Conservation (phyloP, 805 yeast species). For the Myxozyma geophila region DNA sequence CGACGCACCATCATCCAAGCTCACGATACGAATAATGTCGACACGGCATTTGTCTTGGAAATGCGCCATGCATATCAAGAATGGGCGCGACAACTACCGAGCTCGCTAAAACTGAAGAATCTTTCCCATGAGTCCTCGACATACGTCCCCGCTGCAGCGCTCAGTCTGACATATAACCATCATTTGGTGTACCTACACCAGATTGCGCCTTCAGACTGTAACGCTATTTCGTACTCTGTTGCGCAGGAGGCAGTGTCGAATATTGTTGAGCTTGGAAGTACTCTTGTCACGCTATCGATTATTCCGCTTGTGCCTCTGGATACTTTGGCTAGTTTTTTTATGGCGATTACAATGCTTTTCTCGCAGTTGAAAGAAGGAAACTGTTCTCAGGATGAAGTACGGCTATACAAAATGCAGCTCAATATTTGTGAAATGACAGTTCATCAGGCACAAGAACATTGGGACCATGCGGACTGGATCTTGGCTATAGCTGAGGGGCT, state of each 20-base stretch:
- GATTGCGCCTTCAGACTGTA: slow-evolving; percentile 8
- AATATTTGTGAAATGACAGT: slow-evolving; percentile 30
- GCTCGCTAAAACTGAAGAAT: background rate
- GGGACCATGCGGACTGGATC: slow-evolving; percentile 37
- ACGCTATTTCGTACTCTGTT: background rate
- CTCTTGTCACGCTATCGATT: slow-evolving; percentile 15
- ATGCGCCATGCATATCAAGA: slow-evolving; percentile 4
- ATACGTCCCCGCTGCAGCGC: slow-evolving; percentile 12
- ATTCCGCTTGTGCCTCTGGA: slow-evolving; percentile 30
- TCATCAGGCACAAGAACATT: slow-evolving; percentile 28
- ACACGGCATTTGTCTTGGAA: slow-evolving; percentile 4
- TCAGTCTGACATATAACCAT: slow-evolving; percentile 27
- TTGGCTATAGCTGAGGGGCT: slow-evolving; percentile 22
- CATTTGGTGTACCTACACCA: slow-evolving; percentile 31
- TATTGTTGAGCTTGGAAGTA: slow-evolving; percentile 24
- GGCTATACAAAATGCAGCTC: slow-evolving; percentile 9
- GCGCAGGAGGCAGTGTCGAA: slow-evolving; percentile 22
- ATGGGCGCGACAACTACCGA: slow-evolving; percentile 7
- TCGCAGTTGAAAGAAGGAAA: background rate
- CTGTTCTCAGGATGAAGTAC: background rate
- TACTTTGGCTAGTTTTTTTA: slow-evolving; percentile 21
- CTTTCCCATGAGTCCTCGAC: background rate
- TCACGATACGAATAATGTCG: background rate
- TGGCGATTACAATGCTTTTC: slow-evolving; percentile 31
- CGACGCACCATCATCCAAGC: slow-evolving; percentile 7